phyloP scores from a whole-genome alignment of 2,329 filamentous ascomycete species.

The Penicillium sp. region DNA sequence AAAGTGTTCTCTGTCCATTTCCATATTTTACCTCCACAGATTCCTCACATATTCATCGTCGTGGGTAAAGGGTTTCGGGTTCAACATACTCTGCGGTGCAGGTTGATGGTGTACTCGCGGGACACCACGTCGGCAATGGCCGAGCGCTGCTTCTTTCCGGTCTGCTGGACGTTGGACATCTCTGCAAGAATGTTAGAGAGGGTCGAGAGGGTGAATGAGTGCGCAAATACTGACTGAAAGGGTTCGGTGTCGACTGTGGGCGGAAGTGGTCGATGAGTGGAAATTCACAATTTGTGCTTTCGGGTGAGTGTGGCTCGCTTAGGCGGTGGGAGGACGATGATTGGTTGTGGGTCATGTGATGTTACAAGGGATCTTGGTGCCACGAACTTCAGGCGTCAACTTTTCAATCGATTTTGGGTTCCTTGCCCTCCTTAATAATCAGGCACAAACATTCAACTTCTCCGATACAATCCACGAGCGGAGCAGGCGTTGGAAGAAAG shows the following conservation, averaged over 20 bases:
- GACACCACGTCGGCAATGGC: constrained; percentile 99
- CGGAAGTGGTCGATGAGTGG: constrained; percentile 37
- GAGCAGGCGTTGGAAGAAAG: background rate
- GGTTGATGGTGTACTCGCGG: constrained; percentile 99
- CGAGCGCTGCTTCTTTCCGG: constrained; percentile 75
- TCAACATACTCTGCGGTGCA: constrained; percentile 95
- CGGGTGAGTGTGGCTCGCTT: constrained; percentile 43
- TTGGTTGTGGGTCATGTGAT: constrained; percentile 21
- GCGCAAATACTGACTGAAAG: constrained; percentile 36
- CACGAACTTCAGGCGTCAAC: constrained; percentile 8
- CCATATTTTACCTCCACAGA: constrained; percentile 23
- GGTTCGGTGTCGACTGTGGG: constrained; percentile 39
- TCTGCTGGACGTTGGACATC: constrained; percentile 65
- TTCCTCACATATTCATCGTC: constrained; percentile 22
- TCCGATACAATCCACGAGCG: background rate
- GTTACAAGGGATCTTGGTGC: background rate
- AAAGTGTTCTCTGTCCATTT: constrained; percentile 36
- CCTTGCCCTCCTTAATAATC: background rate
- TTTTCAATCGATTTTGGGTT: background rate
- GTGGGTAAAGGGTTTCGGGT: constrained; percentile 19
- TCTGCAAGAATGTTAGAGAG: constrained; percentile 42
- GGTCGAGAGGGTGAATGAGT: background rate
- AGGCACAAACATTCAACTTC: background rate
- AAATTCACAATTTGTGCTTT: constrained; percentile 32
- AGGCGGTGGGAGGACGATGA: constrained; percentile 23